Conservation (phyloP, 768 basidiomycete species). For the Sporobolomyces pararoseus region DNA sequence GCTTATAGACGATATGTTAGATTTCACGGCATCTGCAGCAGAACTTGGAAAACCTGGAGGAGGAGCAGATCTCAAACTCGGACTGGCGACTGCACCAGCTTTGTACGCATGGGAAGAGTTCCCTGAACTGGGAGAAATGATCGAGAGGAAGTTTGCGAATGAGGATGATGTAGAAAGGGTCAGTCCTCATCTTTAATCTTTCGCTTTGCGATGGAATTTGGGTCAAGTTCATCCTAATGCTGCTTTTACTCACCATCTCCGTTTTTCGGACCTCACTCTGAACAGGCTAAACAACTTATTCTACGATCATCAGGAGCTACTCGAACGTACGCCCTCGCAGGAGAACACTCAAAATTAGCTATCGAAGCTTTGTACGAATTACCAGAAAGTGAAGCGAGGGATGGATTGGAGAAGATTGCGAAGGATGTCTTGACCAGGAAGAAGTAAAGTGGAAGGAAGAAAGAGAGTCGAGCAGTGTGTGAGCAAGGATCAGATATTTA, state of each 20-base stretch:
- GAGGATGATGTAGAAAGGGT: slow-evolving; percentile 78
- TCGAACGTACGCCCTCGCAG: slow-evolving; percentile 72
- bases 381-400: slow-evolving; percentile 75
- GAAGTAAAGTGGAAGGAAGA: slow-evolving; percentile 21
- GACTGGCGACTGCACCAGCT: slow-evolving; percentile 78
- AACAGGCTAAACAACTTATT: slow-evolving; percentile 66
- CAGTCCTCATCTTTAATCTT: not conserved
- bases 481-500: too few relatives aligned
- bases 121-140: slow-evolving; percentile 68
- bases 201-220: too few relatives aligned
- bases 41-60: slow-evolving; percentile 81
- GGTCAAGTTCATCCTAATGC: too few relatives aligned
- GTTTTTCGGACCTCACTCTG: not conserved
- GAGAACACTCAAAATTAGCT: slow-evolving; percentile 70
- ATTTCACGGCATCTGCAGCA: slow-evolving; percentile 73
- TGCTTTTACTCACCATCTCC: too few relatives aligned
- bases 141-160: slow-evolving; percentile 69
- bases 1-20: slow-evolving; percentile 93
- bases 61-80: slow-evolving; percentile 75
- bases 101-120: slow-evolving; percentile 83
- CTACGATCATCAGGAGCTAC: slow-evolving; percentile 68
- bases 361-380: slow-evolving; percentile 63
- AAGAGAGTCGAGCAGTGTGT: not conserved
- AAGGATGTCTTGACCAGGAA: slow-evolving; percentile 32
- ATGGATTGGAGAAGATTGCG: slow-evolving; percentile 57